phyloP scores from a whole-genome alignment of 2,329 filamentous ascomycete genomes.

The Rhytidhysteron rufulum region DNA sequence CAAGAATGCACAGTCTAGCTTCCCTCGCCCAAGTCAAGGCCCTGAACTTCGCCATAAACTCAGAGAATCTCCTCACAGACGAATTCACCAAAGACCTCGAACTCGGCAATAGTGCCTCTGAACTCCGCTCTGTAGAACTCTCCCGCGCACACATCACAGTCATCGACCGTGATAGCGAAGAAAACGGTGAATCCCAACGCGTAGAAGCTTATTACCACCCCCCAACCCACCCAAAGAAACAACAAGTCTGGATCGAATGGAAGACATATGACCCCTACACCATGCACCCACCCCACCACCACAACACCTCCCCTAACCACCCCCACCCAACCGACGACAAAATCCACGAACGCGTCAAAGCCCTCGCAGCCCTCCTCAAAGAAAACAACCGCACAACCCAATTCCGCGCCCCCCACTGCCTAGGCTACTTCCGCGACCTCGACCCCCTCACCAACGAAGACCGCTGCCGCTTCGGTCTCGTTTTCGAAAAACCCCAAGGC shows the following conservation, averaged over 20 bases:
- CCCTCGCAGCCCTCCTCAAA: conserved; percentile 29
- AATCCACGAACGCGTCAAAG: conserved; percentile 26
- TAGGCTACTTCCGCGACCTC: conserved; percentile 27
- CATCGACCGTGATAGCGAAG: conserved; percentile 12
- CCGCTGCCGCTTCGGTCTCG: conserved; percentile 2
- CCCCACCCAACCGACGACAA: too few relatives aligned
- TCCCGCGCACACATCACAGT: conserved; percentile 14
- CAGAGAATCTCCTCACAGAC: conserved; percentile 19
- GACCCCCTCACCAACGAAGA: neutral
- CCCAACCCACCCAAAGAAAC: conserved; percentile 16
- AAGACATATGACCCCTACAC: conserved; percentile 25
- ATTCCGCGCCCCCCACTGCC: conserved; percentile 31
- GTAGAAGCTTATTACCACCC: conserved; percentile 27
- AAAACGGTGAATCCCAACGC: conserved; percentile 19
- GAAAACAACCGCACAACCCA: conserved; percentile 18
- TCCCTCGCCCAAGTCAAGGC: conserved; percentile 33
- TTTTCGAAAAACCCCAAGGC: neutral
- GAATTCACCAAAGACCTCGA: conserved; percentile 20
- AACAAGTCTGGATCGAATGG: conserved; percentile 39
- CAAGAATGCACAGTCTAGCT: conserved; percentile 19
- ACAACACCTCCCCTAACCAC: conserved; percentile 13
- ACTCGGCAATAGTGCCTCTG: conserved; percentile 15
- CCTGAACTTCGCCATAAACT: conserved; percentile 31
- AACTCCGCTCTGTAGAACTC: conserved; percentile 21
- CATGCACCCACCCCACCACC: conserved; percentile 1